phyloP scores from a whole-genome alignment of 257 asterid species.

The Solanum pinnatisectum region DNA sequence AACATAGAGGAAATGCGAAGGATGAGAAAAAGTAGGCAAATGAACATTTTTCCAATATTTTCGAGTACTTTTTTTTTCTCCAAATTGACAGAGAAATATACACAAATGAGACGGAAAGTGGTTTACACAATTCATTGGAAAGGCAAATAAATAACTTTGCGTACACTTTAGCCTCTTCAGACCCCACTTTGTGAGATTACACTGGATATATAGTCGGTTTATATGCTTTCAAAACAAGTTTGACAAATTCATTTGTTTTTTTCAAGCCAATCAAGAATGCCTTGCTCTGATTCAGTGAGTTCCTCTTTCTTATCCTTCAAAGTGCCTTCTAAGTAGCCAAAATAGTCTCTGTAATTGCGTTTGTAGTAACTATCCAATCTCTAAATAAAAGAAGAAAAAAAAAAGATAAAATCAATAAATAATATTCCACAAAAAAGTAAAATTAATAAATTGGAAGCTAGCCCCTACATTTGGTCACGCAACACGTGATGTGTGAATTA shows the following conservation, averaged over 20 bases:
- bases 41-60: not conserved
- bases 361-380: constrained; percentile 72
- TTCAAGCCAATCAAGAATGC: constrained; percentile 77
- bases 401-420: not conserved
- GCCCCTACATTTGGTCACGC: not conserved
- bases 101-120: too few species aligned
- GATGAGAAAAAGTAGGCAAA: not conserved
- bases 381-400: constrained; percentile 9
- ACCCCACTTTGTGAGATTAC: not conserved
- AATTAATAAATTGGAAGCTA: not conserved
- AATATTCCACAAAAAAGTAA: not conserved
- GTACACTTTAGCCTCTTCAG: not conserved
- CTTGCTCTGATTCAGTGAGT: constrained; percentile 60
- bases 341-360: constrained; percentile 75
- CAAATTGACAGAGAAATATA: not conserved
- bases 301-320: constrained; percentile 52
- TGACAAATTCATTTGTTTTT: constrained; percentile 17
- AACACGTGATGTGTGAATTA: not conserved
- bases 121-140: not conserved
- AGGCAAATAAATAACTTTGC: too few species aligned
- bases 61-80: not conserved
- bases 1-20: not conserved
- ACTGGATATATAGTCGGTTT: too few species aligned
- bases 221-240: not conserved
- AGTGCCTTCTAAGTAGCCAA: constrained; percentile 58